A percentile compares a stretch with the other conserved stretches of the same genome.
Conservation (phyloP, 495 filamentous ascomycete genomes). For the Hypoxylon subgilvum region DNA sequence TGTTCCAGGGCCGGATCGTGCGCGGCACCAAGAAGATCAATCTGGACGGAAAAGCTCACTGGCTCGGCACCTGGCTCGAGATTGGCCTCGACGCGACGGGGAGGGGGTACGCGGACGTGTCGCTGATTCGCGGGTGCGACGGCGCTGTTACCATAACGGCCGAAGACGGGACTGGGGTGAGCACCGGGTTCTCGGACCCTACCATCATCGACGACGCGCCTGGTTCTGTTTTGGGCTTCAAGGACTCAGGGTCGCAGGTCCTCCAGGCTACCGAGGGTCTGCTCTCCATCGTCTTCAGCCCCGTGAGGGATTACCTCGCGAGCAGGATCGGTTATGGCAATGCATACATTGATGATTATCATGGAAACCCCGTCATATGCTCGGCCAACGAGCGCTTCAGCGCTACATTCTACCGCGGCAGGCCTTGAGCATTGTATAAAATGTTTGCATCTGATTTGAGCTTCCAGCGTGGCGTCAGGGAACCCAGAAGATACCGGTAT, state of each 20-base stretch:
- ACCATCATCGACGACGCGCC: conserved; percentile 26
- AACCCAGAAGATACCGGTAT: too few relatives aligned
- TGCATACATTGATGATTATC: conserved; percentile 38
- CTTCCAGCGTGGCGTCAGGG: neutral
- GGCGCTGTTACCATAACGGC: conserved; percentile 27
- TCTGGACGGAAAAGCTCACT: conserved; percentile 29
- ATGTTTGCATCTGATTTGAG: neutral
- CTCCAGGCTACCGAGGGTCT: conserved; percentile 28
- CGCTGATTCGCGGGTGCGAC: conserved; percentile 38
- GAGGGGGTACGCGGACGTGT: conserved; percentile 41
- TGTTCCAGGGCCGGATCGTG: conserved; percentile 35
- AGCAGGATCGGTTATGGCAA: conserved; percentile 21
- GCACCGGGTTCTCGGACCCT: conserved; percentile 22
- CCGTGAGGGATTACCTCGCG: conserved; percentile 20
- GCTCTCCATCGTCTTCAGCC: conserved; percentile 5
- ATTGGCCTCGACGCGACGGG: conserved; percentile 38
- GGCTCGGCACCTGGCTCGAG: conserved; percentile 41
- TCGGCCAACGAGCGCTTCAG: conserved; percentile 32
- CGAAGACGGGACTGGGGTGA: conserved; percentile 16
- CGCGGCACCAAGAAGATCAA: conserved; percentile 26
- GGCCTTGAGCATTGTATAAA: neutral
- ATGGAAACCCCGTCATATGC: conserved; percentile 39
- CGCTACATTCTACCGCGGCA: conserved; percentile 21
- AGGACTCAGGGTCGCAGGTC: conserved; percentile 22
- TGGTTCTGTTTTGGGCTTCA: neutral